These are phyloP conservation scores for Beta corolliflora DNA, from an alignment of 179 eudicot species.

Conservation along the genomic window DNA sequence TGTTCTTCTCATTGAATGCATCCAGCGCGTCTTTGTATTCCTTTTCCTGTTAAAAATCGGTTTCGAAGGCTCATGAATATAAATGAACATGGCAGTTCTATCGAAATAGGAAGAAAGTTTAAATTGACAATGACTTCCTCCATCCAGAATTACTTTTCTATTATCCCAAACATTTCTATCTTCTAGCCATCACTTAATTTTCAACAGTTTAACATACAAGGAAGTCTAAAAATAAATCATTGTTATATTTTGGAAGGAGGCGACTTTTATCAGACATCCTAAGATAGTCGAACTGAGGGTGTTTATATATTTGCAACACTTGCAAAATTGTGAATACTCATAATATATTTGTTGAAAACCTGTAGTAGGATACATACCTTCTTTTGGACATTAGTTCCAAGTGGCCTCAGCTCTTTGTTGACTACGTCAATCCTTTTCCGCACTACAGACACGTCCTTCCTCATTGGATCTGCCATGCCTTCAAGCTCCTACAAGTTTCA, in stretches of 20 bases:
- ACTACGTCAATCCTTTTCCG: slow-evolving; percentile 82
- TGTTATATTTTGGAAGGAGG: no score
- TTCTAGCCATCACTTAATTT: no score
- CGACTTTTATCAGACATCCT: no score
- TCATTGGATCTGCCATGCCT: slow-evolving; percentile 77
- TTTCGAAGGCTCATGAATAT: neutral
- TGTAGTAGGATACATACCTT: slow-evolving; percentile 47
- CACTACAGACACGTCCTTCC: slow-evolving; percentile 81
- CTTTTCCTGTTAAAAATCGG: slow-evolving; percentile 50
- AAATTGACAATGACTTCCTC: neutral
- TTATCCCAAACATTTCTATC: neutral
- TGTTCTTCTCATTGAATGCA: slow-evolving; percentile 91
- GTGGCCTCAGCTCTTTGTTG: slow-evolving; percentile 86
- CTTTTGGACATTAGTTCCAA: slow-evolving; percentile 88
- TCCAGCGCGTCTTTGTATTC: slow-evolving; percentile 92
- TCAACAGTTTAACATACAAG: no score
- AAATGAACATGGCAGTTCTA: no score
- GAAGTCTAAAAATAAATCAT: no score
- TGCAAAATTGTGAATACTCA: no score
- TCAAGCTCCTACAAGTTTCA: slow-evolving; percentile 67
- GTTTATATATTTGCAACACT: no score
- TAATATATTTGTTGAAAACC: no score
- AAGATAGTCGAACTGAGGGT: no score
- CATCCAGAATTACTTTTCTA: neutral
- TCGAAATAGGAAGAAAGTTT: no score